Evolutionary conservation across 805 yeast genomes (phyloP).

Genomic region (Candida namnaoensis): DNA sequence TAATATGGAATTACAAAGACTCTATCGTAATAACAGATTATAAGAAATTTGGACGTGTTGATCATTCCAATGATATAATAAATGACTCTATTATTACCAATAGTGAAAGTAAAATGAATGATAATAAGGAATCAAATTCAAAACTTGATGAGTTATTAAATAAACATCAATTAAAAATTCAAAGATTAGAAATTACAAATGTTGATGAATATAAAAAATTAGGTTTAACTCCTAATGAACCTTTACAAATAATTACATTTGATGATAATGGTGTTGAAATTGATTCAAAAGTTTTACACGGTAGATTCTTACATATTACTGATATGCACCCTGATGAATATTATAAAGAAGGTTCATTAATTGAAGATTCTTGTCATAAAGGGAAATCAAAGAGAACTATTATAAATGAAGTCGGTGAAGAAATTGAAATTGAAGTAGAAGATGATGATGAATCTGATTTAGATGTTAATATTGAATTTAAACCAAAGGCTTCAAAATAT

Average conservation of each 20-base stretch:
- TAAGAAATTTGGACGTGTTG: no score
- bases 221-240: constrained; percentile 32
- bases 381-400: constrained; percentile 16
- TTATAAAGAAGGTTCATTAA: constrained; percentile 43
- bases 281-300: constrained; percentile 30
- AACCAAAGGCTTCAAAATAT: constrained; percentile 46
- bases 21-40: no score
- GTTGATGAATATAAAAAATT: constrained; percentile 21
- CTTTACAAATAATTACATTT: constrained; percentile 16
- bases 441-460: neutral
- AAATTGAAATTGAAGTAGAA: no score
- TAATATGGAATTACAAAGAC: no score
- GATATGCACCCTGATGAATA: constrained; percentile 80
- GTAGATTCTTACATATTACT: constrained; percentile 78
- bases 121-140: no score
- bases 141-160: no score
- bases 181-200: constrained; percentile 9
- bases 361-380: constrained; percentile 50
- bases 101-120: no score
- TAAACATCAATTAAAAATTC: neutral
- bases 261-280: constrained; percentile 5
- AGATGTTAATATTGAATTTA: neutral
- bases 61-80: no score
- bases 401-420: neutral
- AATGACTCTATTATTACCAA: no score